A percentile compares a stretch with the other conserved stretches of the same genome.
phyloP scores from a whole-genome alignment of 768 basidiomycete genomes.

The Trametes elegans region DNA sequence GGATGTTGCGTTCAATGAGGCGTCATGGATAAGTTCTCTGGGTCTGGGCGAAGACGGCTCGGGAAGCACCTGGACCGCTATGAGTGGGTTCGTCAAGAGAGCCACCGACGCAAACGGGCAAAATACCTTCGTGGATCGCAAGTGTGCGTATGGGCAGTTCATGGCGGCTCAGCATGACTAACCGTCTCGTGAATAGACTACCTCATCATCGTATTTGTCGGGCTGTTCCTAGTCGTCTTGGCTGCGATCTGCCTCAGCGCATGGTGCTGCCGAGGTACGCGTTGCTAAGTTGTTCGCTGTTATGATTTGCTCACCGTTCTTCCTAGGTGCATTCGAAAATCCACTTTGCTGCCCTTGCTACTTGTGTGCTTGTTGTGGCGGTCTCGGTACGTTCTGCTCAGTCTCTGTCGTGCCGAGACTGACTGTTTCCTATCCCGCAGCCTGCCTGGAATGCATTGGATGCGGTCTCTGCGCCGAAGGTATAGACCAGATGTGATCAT shows the following conservation, averaged over 20 bases:
- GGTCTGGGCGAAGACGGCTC: slow-evolving; percentile 9
- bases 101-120: not conserved
- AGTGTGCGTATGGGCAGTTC: not conserved
- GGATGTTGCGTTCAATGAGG: slow-evolving; percentile 10
- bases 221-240: slow-evolving; percentile 52
- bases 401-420: not conserved
- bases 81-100: slow-evolving; percentile 16
- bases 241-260: slow-evolving; percentile 56
- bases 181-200: slow-evolving; percentile 48
- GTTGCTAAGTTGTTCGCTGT: too few relatives aligned
- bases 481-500: slow-evolving; percentile 23
- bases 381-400: slow-evolving; percentile 34
- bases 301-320: not conserved
- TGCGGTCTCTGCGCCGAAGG: slow-evolving; percentile 66
- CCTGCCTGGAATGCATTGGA: slow-evolving; percentile 67
- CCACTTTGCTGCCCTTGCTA: slow-evolving; percentile 71
- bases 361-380: slow-evolving; percentile 70
- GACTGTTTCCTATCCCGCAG: slow-evolving; percentile 24
- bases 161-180: not conserved
- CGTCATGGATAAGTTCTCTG: slow-evolving; percentile 7
- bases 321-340: slow-evolving; percentile 37
- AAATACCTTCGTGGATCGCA: slow-evolving; percentile 9
- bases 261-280: slow-evolving; percentile 63
- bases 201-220: slow-evolving; percentile 64
- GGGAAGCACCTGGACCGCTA: slow-evolving; percentile 9